phyloP scores from a whole-genome alignment of 257 asterid genomes.

The Ophiorrhiza pumila region DNA sequence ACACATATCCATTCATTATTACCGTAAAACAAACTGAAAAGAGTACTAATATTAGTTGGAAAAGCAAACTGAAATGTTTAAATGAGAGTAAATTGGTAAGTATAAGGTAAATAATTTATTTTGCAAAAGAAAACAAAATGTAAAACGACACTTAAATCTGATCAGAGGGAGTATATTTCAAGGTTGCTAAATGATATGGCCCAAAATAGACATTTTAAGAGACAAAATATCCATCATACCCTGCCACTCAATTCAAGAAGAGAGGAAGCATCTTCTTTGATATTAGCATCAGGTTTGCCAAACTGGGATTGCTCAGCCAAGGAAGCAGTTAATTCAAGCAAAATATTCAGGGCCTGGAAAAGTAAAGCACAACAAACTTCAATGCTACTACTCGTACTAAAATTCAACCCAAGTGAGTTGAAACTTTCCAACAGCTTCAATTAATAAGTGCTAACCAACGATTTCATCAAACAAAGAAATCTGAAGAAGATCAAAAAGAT shows the following conservation, averaged over 20 bases:
- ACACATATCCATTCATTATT: too few relatives aligned
- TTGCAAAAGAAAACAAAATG: too few relatives aligned
- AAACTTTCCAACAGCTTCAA: background rate
- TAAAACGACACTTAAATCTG: too few relatives aligned
- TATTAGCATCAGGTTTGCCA: slow-evolving; percentile 28
- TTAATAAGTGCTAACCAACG: too few relatives aligned
- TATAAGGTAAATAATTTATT: too few relatives aligned
- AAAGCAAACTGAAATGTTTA: too few relatives aligned
- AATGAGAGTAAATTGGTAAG: too few relatives aligned
- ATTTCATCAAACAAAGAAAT: too few relatives aligned
- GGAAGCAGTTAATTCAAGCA: slow-evolving; percentile 72
- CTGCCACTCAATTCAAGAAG: slow-evolving; percentile 38
- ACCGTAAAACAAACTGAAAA: too few relatives aligned
- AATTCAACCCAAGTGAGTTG: background rate
- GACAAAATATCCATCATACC: slow-evolving; percentile 39
- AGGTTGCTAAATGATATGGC: background rate
- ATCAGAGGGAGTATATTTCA: too few relatives aligned
- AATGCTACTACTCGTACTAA: background rate
- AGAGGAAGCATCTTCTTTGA: slow-evolving; percentile 38
- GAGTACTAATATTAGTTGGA: too few relatives aligned
- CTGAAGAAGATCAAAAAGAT: background rate
- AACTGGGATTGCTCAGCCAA: slow-evolving; percentile 35
- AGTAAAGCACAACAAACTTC: slow-evolving; percentile 13
- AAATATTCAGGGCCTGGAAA: slow-evolving; percentile 69
- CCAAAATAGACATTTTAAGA: slow-evolving; percentile 8